Evolutionary conservation across 257 asterid genomes (phyloP), one percentile per base, ranked within the genome.

Genomic region (Capsicum chinense): DNA sequence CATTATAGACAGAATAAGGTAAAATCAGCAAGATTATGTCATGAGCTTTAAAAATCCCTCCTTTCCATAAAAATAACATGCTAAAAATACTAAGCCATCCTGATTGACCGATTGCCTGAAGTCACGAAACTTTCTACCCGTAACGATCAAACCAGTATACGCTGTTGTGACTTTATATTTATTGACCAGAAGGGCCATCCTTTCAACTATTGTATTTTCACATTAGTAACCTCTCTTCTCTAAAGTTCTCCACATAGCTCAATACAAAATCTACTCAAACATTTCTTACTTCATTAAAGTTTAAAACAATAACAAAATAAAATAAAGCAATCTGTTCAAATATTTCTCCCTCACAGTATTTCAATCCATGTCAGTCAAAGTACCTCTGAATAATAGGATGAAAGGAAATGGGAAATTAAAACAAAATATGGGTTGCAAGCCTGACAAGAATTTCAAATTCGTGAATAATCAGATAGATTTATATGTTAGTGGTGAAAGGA

Each of bases 1-100:
- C 70, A 86, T 69, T n/a, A 62, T 33, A 73, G n/a, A 19, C 57
- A 80, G 26, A 50, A 56, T 57, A 10, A 6, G 16, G 56, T 63
- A 47, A 9, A 74, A 26, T 21, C 64, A 54, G 64, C 1, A 54
- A 74, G 21, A 8, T 14, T 78, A 78, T 78, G 63, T 33, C 26
- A 52, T 33, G 13, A 35, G 64, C 50, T 52, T 76, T 78, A 15
- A 54, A 21, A 50, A 10, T 13, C 19, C 13, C 81, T 76, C 81
- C 63, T 78, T 33, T 39, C 9, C 64, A 54, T 4, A 26, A 78
- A 4, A 52, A 52, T 78, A 56, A 54, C 64, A 26, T 78, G 19
- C 42, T 74, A 19, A 73, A 69, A 74, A 3, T 50, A 48, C n/a
- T 47, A n/a, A 48, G 17, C 39, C 58, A 3, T 10, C 37, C 79